Evolutionary conservation across 768 basidiomycete species (phyloP).

Genomic region (Gloeostereum incarnatum): DNA sequence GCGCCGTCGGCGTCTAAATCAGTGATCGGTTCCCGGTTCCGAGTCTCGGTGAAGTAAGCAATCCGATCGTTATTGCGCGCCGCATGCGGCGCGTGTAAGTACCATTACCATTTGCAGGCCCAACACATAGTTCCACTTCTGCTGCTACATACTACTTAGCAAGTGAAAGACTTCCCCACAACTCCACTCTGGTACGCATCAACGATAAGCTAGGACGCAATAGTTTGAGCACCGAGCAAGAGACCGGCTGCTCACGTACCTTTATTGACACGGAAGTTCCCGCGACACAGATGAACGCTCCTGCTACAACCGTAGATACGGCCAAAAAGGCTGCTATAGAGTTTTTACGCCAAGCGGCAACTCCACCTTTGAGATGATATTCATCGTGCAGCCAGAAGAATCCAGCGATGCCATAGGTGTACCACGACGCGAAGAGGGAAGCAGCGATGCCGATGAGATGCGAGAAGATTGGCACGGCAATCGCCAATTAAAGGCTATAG

Average conservation of each 20-base stretch:
- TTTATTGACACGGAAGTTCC: conserved; percentile 45
- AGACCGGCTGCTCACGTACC: conserved; percentile 23
- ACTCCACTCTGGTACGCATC: conserved; percentile 31
- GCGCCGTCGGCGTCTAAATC: no score
- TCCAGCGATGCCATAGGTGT: conserved; percentile 44
- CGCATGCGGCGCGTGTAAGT: no score
- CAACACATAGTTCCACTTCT: no score
- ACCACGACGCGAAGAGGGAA: conserved; percentile 49
- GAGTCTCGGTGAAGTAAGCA: no score
- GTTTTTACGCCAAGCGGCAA: conserved; percentile 18
- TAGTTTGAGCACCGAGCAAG: conserved; percentile 3
- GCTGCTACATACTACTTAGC: conserved; percentile 8
- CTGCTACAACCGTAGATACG: conserved; percentile 32
- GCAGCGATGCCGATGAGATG: conserved; percentile 44
- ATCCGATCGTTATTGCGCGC: no score
- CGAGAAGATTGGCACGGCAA: conserved; percentile 46
- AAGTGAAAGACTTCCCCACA: conserved; percentile 39
- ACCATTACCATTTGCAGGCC: no score
- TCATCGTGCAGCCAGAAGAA: conserved; percentile 46
- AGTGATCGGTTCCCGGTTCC: no score
- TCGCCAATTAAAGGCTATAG: conserved; percentile 37
- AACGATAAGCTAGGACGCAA: conserved; percentile 26
- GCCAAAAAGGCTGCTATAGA: conserved; percentile 25
- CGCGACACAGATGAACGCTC: conserved; percentile 42
- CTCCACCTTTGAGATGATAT: conserved; percentile 30